phyloP scores from a whole-genome alignment of 31 red algal species.

The Odonthalia washingtoniensis region DNA sequence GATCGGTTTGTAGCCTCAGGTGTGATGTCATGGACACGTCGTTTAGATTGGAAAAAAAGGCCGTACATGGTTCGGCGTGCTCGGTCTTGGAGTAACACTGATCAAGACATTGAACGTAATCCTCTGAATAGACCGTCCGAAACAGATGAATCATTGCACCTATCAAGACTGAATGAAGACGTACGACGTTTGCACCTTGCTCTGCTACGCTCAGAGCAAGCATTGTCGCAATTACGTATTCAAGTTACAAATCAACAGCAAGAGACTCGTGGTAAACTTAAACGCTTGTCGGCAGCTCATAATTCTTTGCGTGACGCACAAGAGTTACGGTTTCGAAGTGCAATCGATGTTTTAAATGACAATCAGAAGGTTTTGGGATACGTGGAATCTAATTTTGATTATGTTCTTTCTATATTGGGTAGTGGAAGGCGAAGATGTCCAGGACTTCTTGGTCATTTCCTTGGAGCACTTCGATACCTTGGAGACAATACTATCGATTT shows the following conservation, averaged over 20 bases:
- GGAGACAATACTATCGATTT: constrained; percentile 40
- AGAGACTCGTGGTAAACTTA: constrained; percentile 33
- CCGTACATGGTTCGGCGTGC: not conserved
- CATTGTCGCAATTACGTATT: not conserved
- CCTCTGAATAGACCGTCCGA: not conserved
- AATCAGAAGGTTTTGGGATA: constrained; percentile 55
- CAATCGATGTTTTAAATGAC: constrained; percentile 54
- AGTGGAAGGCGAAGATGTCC: constrained; percentile 10
- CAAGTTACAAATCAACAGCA: constrained; percentile 5
- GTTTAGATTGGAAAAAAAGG: not conserved
- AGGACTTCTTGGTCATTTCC: not conserved
- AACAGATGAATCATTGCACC: not conserved
- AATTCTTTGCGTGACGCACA: constrained; percentile 22
- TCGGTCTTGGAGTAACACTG: not conserved
- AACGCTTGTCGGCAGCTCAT: constrained; percentile 11
- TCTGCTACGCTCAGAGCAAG: constrained; percentile 13
- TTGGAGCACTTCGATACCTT: constrained; percentile 6
- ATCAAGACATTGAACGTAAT: not conserved
- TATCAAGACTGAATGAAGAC: not conserved
- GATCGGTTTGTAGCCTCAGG: not conserved
- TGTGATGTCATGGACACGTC: not conserved
- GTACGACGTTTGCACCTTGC: not conserved
- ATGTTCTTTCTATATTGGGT: constrained; percentile 42
- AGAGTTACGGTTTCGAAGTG: constrained; percentile 59
- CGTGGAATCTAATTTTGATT: constrained; percentile 61